Evolutionary conservation across 2,329 filamentous ascomycete species (phyloP), one percentile per base, ranked within the genome.

Genomic region (Phaeosphaeria sp.): DNA sequence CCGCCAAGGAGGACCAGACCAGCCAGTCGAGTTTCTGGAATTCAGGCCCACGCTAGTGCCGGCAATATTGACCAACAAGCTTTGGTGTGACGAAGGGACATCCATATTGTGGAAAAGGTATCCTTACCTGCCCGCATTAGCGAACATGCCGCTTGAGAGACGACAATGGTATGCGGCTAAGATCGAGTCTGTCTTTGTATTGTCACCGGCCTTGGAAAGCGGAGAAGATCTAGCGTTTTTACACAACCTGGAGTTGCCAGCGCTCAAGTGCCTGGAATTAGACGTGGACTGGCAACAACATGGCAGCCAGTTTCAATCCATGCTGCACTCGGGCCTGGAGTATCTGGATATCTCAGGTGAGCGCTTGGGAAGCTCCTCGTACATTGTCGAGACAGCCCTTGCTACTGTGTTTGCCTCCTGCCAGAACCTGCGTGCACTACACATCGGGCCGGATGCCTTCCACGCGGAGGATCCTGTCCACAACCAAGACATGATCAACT

Each of bases 131-230:
- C 67, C 65, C 7, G 66, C 69, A 11, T 33, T 76, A 17, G 53
- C 59, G 42, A 22, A 33, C 18, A 72, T 76, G 68, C 25, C 54
- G 3, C 50, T 40, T 25, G 55, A 61, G 8, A 61, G 72, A 22
- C 58, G 64, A 21, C 72, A 76, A 49, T 64, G 67, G 55, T 75
- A 76, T 53, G 72, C 74, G 27, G 67, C 64, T 60, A 75, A 75
- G 44, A 59, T 75, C 13, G 62, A 73, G 42, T 56, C 59, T 9
- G 52, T 74, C 8, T 74, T 71, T 49, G 56, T 66, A 2, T 55
- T 67, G 18, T 65, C 62, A 7, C 63, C 65, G 44, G 56, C 65
- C 5, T 42, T 56, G n/a, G 66, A 64, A 22, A 50, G 46, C 40
- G 44, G 55, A 3, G 58, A 61, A 13, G 59, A 61, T 5, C 53